Evolutionary conservation across 2,329 filamentous ascomycete species (phyloP), one percentile per base, ranked within the genome.

Genomic region (Beauveria sp.): DNA sequence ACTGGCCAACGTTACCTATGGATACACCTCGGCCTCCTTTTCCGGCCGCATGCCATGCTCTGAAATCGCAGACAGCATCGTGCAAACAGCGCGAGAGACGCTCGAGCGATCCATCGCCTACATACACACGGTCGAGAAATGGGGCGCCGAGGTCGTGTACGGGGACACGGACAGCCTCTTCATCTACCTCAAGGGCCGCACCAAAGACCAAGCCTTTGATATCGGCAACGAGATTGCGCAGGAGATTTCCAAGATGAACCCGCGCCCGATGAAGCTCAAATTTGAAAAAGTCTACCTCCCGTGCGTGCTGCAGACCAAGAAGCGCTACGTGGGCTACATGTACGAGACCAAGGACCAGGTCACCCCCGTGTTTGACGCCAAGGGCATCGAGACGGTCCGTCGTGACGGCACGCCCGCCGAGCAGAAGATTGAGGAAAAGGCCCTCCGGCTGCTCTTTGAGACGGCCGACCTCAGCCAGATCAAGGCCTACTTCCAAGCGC

Each of bases 231-330:
- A 98, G 70, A 99, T 99, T 64, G 89, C 93, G 40, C 85, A 89
- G 69, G 87, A 88, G 16, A 86, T 99, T 62, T 98, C 95, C 0
- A 84, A 91, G 60, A 88, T 90, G 78, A 99, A 97, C 69, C 96
- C 95, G 2, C 85, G 88, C 1, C 95, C 95, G 0, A 80, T 99
- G 66, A 98, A 96, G 74, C 87, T 99, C 65, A 98, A 98, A 72
- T 97, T 99, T 67, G 95, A 99, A 72, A 99, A 99, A 68, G 93
- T 99, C 1, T 99, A 99, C 73, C 90, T 96, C 65, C 95, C 96
- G 0, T 98, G 93, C 71, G 86, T 98, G 0, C 81, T 99, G 5
- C 82, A 99, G 0, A 92, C 96, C 20, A 99, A 99, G 78, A 99
- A 99, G 72, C 89, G 95, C 60, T 99, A 99, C 68, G 96, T 98